Conservation (phyloP, 2,329 filamentous ascomycete species). For the Calonectria hawksworthii region DNA sequence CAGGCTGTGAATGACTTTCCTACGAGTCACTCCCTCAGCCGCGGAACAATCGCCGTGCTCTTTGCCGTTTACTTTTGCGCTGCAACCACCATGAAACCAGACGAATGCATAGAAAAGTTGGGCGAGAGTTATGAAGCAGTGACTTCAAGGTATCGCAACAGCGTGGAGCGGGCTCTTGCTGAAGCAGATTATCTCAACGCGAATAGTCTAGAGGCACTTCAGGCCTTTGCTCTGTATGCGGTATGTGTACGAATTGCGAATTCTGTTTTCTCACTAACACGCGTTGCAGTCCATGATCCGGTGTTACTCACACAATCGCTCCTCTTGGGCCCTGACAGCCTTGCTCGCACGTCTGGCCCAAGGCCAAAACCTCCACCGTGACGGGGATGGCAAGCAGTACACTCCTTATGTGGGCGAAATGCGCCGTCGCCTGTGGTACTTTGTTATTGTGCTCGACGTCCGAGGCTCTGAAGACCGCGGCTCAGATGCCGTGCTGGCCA, state of each 20-base stretch:
- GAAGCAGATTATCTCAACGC: conserved; percentile 60
- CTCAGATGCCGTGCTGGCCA: conserved; percentile 58
- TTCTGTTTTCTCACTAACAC: neutral
- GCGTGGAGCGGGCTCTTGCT: conserved; percentile 55
- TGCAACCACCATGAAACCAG: conserved; percentile 50
- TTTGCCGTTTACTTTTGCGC: conserved; percentile 61
- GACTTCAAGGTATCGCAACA: conserved; percentile 48
- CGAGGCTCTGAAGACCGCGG: conserved; percentile 69
- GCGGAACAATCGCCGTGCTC: conserved; percentile 52
- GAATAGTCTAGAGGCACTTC: conserved; percentile 55
- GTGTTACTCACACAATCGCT: conserved; percentile 52
- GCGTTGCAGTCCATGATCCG: conserved; percentile 53
- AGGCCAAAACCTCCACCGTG: conserved; percentile 57
- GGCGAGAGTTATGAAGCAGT: conserved; percentile 53
- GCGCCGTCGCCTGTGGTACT: conserved; percentile 73
- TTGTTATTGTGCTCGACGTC: conserved; percentile 73
- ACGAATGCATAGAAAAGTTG: conserved; percentile 49
- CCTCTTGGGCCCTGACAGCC: conserved; percentile 58
- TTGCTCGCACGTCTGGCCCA: conserved; percentile 60
- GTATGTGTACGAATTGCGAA: conserved; percentile 26
- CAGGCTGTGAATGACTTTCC: conserved; percentile 44
- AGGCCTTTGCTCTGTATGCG: conserved; percentile 59
- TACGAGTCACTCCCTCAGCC: conserved; percentile 31
- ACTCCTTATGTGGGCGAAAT: conserved; percentile 70
- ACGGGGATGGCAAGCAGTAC: conserved; percentile 53